Evolutionary conservation across 2,329 filamentous ascomycete species (phyloP), one percentile per base, ranked within the genome.

Genomic region (Stachybotrys echinatus): DNA sequence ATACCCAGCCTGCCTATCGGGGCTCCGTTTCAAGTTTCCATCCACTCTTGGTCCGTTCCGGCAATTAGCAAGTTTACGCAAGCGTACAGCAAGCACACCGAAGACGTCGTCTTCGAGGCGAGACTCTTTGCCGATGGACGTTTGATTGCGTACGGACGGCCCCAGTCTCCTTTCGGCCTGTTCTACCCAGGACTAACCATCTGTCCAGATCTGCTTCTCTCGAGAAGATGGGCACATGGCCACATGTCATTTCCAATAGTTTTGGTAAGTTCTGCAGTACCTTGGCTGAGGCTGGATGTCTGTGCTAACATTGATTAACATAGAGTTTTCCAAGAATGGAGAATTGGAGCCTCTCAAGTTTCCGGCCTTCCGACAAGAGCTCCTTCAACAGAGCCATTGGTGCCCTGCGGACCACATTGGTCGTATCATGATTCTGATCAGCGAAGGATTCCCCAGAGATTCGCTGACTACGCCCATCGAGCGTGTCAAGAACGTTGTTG

Each of bases 341-440:
- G 81, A 83, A 44, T 74, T 75, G 12, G 77, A 84, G 47, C 66
- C 67, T n/a, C 77, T 95, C 42, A 77, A 72, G 31, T 95, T 95
- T 55, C 90, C 90, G 0, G 58, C 69, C 0, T 95, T 94, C 59
- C 83, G 87, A 50, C 75, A 76, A 48, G 83, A 88, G 57, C 73
- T 90, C 21, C 73, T 92, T 17, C 76, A 80, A 40, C 85, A 90
- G 58, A 80, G 73, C 50, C 79, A 83, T 54, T 94, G 89, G 88
- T 83, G 83, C 57, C 77, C 87, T 1, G 79, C 78, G 6, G 88
- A 92, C 52, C 74, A 85, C 23, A 66, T 86, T 19, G 89, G 89
- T 6, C 81, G 89, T 7, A 86, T 95, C 69, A 90, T 87, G 62
- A 67, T 95, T 22, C 66, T 91, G 48, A 79, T 95, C 51, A 84